These are phyloP conservation scores for Quercus glauca DNA, from an alignment of 306 rosid genomes.

Conservation along the genomic window DNA sequence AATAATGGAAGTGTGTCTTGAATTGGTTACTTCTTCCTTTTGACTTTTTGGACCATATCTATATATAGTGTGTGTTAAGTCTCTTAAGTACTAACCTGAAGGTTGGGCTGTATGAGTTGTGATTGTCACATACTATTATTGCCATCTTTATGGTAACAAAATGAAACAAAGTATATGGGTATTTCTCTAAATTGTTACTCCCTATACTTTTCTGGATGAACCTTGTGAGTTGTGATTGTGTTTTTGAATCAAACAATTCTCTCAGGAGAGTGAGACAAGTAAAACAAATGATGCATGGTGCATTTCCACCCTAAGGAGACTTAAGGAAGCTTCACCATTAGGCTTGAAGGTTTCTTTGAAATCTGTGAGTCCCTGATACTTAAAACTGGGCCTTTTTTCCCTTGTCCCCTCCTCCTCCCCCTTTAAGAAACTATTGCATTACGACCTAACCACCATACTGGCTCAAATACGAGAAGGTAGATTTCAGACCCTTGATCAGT, in stretches of 20 bases:
- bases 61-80: too few species aligned
- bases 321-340: slow-evolving; percentile 86
- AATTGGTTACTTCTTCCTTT: too few species aligned
- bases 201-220: neutral
- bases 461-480: slow-evolving; percentile 81
- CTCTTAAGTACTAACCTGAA: too few species aligned
- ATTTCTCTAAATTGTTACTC: too few species aligned
- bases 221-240: neutral
- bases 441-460: slow-evolving; percentile 12
- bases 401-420: neutral
- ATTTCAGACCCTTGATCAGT: slow-evolving; percentile 81
- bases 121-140: too few species aligned
- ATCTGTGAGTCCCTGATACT: slow-evolving; percentile 65
- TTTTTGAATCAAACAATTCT: neutral
- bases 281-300: slow-evolving; percentile 78
- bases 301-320: slow-evolving; percentile 55
- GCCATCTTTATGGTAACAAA: too few species aligned
- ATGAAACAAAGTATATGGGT: too few species aligned
- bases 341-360: slow-evolving; percentile 84
- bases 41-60: too few species aligned
- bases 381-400: neutral
- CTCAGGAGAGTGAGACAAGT: slow-evolving; percentile 62
- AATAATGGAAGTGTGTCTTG: too few species aligned
- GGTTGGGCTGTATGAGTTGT: too few species aligned
- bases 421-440: too few species aligned